A percentile compares a stretch with the other conserved stretches of the same genome.
Conservation (phyloP, 257 asterid species). For the Leptodermis oblonga region DNA sequence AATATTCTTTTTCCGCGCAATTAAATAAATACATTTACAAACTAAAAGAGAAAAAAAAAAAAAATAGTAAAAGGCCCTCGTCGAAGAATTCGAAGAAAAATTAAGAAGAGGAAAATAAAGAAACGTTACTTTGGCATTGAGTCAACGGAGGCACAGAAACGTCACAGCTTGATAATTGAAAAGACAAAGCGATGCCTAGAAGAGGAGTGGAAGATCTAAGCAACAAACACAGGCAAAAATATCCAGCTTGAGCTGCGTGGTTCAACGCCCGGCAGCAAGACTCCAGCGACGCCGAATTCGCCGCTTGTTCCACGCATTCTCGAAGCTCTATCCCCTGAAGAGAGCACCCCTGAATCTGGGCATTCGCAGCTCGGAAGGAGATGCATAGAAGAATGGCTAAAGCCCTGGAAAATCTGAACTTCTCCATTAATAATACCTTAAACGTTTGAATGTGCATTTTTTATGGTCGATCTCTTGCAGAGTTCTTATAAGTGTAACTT, state of each 20-base stretch:
- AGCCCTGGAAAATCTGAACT: background rate
- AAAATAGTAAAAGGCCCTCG: background rate
- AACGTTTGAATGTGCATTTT: background rate
- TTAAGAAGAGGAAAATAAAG: background rate
- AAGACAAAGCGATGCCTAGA: conserved; percentile 17
- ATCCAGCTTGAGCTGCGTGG: conserved; percentile 42
- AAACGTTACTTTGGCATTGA: conserved; percentile 37
- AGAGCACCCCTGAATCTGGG: conserved; percentile 32
- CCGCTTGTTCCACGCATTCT: conserved; percentile 29
- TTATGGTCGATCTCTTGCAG: too few relatives aligned
- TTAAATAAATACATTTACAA: too few relatives aligned
- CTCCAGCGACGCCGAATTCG: conserved; percentile 16
- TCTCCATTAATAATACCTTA: conserved; percentile 4
- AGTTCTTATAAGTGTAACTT: background rate
- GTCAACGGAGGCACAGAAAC: conserved; percentile 33
- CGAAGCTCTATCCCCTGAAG: conserved; percentile 31
- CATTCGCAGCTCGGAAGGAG: conserved; percentile 4
- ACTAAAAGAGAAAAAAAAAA: background rate
- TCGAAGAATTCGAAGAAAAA: background rate
- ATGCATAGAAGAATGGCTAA: background rate
- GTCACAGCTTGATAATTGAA: conserved; percentile 37
- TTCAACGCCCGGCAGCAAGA: conserved; percentile 39
- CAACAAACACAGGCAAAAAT: conserved; percentile 35
- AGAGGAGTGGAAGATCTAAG: conserved; percentile 28
- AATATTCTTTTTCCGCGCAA: too few relatives aligned